Evolutionary conservation across 306 rosid genomes (phyloP).

Genomic region (Acacia crassicarpa): DNA sequence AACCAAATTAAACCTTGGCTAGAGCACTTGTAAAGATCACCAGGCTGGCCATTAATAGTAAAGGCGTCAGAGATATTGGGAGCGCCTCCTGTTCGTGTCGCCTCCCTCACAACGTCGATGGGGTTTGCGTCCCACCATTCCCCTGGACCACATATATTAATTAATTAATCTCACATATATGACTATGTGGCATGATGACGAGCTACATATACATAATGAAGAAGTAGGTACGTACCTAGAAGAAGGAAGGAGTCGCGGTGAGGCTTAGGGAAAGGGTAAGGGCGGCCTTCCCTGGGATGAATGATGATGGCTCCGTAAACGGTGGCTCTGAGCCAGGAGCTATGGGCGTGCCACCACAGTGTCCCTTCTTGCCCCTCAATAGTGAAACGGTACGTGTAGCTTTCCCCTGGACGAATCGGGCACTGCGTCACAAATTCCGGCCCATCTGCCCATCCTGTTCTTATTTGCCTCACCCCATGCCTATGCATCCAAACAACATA

Average conservation of each 20-base stretch:
- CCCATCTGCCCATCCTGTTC: slow-evolving; percentile 98
- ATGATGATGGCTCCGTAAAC: slow-evolving; percentile 85
- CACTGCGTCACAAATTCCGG: slow-evolving; percentile 96
- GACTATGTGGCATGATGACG: too few species aligned
- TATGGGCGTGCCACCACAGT: slow-evolving; percentile 99
- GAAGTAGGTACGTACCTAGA: slow-evolving; percentile 65
- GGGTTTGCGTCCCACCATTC: slow-evolving; percentile 99
- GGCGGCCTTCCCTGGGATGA: slow-evolving; percentile 66
- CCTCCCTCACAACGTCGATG: slow-evolving; percentile 62
- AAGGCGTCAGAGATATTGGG: slow-evolving; percentile 85
- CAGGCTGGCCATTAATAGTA: slow-evolving; percentile 96
- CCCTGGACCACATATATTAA: slow-evolving; percentile 41
- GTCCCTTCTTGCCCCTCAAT: slow-evolving; percentile 91
- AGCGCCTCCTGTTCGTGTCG: slow-evolving; percentile 71
- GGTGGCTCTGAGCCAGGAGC: slow-evolving; percentile 94
- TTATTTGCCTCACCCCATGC: slow-evolving; percentile 87
- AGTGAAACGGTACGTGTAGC: slow-evolving; percentile 82
- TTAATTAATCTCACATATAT: background rate
- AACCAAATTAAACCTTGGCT: slow-evolving; percentile 43
- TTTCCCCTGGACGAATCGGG: slow-evolving; percentile 84
- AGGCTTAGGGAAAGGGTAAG: slow-evolving; percentile 80
- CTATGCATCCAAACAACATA: slow-evolving; percentile 27
- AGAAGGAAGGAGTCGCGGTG: slow-evolving; percentile 61
- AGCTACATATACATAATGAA: too few species aligned
- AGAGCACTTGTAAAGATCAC: slow-evolving; percentile 93